Base-by-base conservation (phyloP, 805 yeast species). In the Suhomyces prunicola region DNA sequence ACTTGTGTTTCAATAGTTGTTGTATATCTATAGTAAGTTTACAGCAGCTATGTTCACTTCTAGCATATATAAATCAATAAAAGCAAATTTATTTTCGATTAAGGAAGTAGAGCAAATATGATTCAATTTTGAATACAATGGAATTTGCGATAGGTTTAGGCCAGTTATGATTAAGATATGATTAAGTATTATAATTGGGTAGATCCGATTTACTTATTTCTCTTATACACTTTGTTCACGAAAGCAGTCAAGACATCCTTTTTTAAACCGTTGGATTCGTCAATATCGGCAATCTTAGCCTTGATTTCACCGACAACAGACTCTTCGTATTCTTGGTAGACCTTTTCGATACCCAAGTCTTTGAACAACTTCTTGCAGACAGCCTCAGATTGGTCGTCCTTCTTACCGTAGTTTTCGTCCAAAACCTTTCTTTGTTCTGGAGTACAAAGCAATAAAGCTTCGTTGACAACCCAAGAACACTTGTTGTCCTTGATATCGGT, bases 401-500 rank as follows among this genome's bases (percentile, higher is more conserved):
- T 94, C 64, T 82, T 79, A 61, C 99, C 99, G 69, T 94, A 94
- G 78, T 94, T 90, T 47, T 78, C 86, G 66, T 94, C 98, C 60
- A 94, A 81, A 3, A 87, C 54, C 60, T 78, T 71, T 72, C 97
- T 87, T 77, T 94, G 97, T 58, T 85, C 94, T 42, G 90, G 83
- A 26, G 82, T 79, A 50, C 83, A 93, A 60, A 85, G 75, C 69
- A 86, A 81, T 63, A 94, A 82, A 6, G 99, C 99, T 62, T 90
- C 88, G 79, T 94, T 94, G 64, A 94, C 82, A 52, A 94, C 85
- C 99, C 99, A 94, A 44, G 97, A 88, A 74, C 99, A 94, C 74
- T 94, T 94, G 83, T 94, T 94, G 74, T 94, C 99, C 76, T 88
- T 88, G 67, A 94, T 94, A 71, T 94, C 99, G 55, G 99, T 94